A percentile compares a stretch with the other conserved stretches of the same genome.
phyloP scores from a whole-genome alignment of 192 early-diverging fungal species.

The Backusella psychrophila region DNA sequence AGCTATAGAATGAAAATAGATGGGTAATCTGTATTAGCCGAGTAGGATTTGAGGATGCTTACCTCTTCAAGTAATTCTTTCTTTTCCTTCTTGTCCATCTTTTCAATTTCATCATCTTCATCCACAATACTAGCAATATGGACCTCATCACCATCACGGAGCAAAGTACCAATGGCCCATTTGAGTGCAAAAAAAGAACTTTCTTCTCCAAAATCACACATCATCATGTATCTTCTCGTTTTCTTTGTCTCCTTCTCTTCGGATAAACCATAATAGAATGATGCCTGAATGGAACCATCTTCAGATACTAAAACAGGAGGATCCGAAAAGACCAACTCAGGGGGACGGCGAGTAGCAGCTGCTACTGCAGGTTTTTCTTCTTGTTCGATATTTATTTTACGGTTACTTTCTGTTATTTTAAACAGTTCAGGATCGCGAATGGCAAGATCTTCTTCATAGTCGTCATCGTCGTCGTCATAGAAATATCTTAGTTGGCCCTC shows the following conservation, averaged over 20 bases:
- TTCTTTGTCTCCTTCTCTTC: background rate
- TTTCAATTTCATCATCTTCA: conserved; percentile 32
- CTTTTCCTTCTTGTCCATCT: conserved; percentile 20
- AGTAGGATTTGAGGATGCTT: background rate
- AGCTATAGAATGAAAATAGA: conserved; percentile 15
- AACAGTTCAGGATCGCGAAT: conserved; percentile 28
- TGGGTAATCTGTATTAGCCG: background rate
- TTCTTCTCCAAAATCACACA: conserved; percentile 46
- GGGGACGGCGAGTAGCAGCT: background rate
- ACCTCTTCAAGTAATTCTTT: conserved; percentile 16
- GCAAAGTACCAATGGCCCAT: conserved; percentile 48
- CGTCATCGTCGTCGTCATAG: conserved; percentile 14
- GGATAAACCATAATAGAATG: conserved; percentile 13
- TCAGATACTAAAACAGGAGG: conserved; percentile 1
- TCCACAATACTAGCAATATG: conserved; percentile 45
- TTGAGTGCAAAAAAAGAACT: conserved; percentile 46
- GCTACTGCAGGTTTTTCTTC: background rate
- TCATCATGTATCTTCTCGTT: conserved; percentile 40
- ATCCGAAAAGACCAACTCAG: conserved; percentile 7
- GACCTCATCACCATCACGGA: conserved; percentile 47
- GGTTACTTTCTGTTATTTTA: conserved; percentile 34
- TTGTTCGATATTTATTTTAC: conserved; percentile 22
- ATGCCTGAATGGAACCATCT: conserved; percentile 10
- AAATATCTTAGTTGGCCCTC: conserved; percentile 7
- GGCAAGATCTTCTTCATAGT: conserved; percentile 22